phyloP scores from a whole-genome alignment of 192 early-diverging fungal species.

The Backusella morwellensis region DNA sequence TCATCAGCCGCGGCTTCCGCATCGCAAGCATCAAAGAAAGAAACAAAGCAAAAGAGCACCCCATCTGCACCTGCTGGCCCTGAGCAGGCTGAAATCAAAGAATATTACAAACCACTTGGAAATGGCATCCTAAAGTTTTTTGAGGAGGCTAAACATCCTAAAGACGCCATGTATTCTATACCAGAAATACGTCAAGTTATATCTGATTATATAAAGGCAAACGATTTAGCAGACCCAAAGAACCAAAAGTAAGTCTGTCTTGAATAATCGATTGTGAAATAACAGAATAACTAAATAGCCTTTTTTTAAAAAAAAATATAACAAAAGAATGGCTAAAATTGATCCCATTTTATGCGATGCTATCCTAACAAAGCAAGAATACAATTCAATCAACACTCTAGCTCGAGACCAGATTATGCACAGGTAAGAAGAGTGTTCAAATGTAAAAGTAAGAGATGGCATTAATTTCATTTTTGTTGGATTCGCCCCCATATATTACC shows the following conservation, averaged over 20 bases:
- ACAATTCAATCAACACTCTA: constrained; percentile 48
- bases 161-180: constrained; percentile 56
- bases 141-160: constrained; percentile 40
- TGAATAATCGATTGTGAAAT: background rate
- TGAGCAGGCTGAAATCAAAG: constrained; percentile 42
- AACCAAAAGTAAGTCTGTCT: constrained; percentile 34
- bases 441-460: background rate
- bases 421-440: background rate
- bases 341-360: constrained; percentile 66
- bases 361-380: constrained; percentile 67
- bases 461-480: background rate
- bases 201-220: constrained; percentile 61
- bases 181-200: constrained; percentile 58
- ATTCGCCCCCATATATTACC: background rate
- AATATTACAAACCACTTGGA: constrained; percentile 55
- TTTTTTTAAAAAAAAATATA: background rate
- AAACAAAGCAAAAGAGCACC: background rate
- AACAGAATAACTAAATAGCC: background rate
- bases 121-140: constrained; percentile 47
- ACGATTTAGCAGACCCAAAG: constrained; percentile 55
- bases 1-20: background rate
- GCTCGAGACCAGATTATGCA: constrained; percentile 55
- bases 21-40: background rate
- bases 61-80: background rate
- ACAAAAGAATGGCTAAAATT: constrained; percentile 55